Base-by-base conservation (phyloP, 2,329 filamentous ascomycete species). In the Trichoderma atrobrunneum region DNA sequence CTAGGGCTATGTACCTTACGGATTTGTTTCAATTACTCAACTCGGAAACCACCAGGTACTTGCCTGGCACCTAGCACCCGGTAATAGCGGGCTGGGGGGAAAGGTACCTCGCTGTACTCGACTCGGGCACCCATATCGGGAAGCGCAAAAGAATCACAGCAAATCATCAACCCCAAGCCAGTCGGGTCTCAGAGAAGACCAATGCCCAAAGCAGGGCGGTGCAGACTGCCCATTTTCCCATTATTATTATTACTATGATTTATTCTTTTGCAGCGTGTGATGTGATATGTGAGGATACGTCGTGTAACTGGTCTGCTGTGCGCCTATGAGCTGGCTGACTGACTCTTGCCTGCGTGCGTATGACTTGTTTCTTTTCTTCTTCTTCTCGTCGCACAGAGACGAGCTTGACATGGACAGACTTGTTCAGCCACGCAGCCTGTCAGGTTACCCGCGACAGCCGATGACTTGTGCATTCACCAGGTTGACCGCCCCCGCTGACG, bases 241-340 rank as follows among this genome's bases (percentile, higher is more conserved):
- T 60, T 21, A 21, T 6, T 5, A 54, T 54, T 54, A 54, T 54
- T 24, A 54, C 21, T 5, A 21, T n/a, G n/a, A 51, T 12, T 28
- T 32, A 28, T 60, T 34, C 56, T 60, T 26, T 57, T 26, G 57
- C 36, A 51, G 39, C n/a, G 10, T 59, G 57, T 62, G 57, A 54
- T 54, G 48, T 54, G 48, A 54, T 21, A 54, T 24, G 48, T 54
- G 48, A 54, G 48, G 26, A 7, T 43, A 5, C 24, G 28, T 54
- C 28, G 57, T 70, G 56, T 51, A 36, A 62, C 56, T 39, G 12
- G 30, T 36, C 39, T 54, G 39, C 24, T 36, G 56, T 70, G 67
- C 67, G 34, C n/a, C 54, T 68, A 36, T 70, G 67, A 54, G 67
- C 67, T 70, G 57, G 67, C 67, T 26, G 39, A 18, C 67, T 61